These are phyloP conservation scores for Phyllosticta paracitricarpa DNA, from an alignment of 2,329 filamentous ascomycete species.

Conservation along the genomic window DNA sequence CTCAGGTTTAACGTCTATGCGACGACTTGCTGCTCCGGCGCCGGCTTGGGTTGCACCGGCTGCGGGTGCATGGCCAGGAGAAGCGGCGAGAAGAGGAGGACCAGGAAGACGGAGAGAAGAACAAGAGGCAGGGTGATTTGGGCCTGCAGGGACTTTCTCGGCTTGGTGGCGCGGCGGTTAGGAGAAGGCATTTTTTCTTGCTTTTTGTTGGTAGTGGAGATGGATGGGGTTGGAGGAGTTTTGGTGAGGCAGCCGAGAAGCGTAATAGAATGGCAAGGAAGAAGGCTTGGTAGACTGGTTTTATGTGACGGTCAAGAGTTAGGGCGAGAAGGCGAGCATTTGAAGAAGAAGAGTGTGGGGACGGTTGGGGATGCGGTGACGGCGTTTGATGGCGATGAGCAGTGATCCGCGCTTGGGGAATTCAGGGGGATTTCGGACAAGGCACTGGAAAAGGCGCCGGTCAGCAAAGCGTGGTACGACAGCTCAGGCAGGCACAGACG, in stretches of 20 bases:
- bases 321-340: neutral
- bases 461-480: neutral
- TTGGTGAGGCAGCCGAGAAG: neutral
- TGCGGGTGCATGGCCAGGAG: constrained; percentile 9
- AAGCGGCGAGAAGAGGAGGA: constrained; percentile 7
- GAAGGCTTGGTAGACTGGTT: neutral
- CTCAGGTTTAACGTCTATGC: no score
- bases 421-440: neutral
- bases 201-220: neutral
- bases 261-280: no score
- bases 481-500: neutral
- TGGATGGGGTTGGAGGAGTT: neutral
- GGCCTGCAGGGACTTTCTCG: constrained; percentile 4
- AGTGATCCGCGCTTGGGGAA: neutral
- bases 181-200: neutral
- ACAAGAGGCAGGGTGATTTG: constrained; percentile 5
- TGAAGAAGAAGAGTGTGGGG: neutral
- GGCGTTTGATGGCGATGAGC: neutral
- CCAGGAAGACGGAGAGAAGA: constrained; percentile 3
- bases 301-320: neutral
- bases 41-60: constrained; percentile 1
- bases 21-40: neutral
- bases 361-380: neutral
- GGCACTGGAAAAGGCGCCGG: no score
- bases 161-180: neutral